Evolutionary conservation across 139 green algal genomes (phyloP), one percentile per base, ranked within the genome.

Genomic region (Ostreobium quekettii): DNA sequence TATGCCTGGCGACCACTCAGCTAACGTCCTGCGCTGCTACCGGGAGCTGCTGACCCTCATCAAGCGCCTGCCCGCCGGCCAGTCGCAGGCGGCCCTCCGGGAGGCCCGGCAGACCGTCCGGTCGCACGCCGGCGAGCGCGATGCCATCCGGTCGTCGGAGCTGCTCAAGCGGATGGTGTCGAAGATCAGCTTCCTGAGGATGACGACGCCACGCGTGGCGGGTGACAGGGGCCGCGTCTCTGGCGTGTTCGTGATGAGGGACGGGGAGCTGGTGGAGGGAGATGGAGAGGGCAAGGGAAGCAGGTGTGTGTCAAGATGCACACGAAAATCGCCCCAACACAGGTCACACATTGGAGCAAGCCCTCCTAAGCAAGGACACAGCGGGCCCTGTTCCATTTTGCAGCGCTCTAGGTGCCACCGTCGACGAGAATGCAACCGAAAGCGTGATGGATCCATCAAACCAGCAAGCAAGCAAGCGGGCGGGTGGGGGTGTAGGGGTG

Each of bases 171-270:
- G 83, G 48, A 60, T 89, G 26, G 68, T 74, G 2, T 72, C 74
- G 22, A 76, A 76, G 24, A 82, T 89, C 36, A 75, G 80, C 60
- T 89, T 79, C 46, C 64, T 89, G 63, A 71, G 75, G 8, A 82
- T 78, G n/a, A 72, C 80, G 32, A 87, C 83, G 24, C 71, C 72
- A 2, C 62, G 69, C 22, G 48, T 38, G 0, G 48, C 66, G 1
- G 60, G 74, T 0, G 78, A 88, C 57, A 39, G 39, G 29, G 60
- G 30, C 2, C 28, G n/a, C 30, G 53, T 66, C 7, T 48, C 73
- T 36, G 77, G 70, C 19, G 63, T 65, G 1, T 88, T 70, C 46
- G 76, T 88, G 24, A 24, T 88, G 47, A 49, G 82, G 2, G 71
- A 84, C 6, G 82, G 82, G 7, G 57, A 80, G 32, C 64, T 88